phyloP scores from a whole-genome alignment of 2,329 filamentous ascomycete species.

The Alternaria alternata region DNA sequence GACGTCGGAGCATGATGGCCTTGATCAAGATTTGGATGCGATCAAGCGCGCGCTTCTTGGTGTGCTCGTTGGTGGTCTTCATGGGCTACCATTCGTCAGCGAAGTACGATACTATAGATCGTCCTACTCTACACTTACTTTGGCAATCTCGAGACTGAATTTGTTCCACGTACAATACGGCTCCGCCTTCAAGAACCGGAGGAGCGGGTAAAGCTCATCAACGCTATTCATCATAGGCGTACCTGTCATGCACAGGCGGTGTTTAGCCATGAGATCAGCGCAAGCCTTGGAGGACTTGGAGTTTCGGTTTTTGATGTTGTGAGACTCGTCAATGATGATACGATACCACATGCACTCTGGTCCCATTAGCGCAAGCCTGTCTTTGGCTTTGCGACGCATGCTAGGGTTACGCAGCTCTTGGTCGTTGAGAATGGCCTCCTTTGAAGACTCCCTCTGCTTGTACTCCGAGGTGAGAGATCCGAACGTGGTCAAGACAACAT shows the following conservation, averaged over 20 bases:
- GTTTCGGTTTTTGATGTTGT: constrained; percentile 78
- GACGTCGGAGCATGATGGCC: constrained; percentile 81
- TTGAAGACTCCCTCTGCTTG: constrained; percentile 65
- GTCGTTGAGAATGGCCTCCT: constrained; percentile 54
- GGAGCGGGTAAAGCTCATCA: constrained; percentile 77
- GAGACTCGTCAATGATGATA: constrained; percentile 80
- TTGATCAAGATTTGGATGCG: constrained; percentile 79
- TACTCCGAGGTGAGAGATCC: constrained; percentile 73
- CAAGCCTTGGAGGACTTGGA: constrained; percentile 70
- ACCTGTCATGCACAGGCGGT: constrained; percentile 79
- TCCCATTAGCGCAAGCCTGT: constrained; percentile 62
- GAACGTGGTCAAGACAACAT: constrained; percentile 82
- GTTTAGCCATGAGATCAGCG: constrained; percentile 64
- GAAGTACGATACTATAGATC: background rate
- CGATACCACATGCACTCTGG: constrained; percentile 65
- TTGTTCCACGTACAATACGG: constrained; percentile 73
- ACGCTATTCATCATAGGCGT: constrained; percentile 91
- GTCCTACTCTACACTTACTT: constrained; percentile 18
- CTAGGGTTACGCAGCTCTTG: constrained; percentile 51
- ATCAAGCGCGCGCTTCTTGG: constrained; percentile 65
- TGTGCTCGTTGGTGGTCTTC: constrained; percentile 50
- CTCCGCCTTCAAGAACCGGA: constrained; percentile 78
- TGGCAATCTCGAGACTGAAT: constrained; percentile 68
- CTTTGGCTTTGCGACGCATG: constrained; percentile 28
- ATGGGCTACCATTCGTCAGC: constrained; percentile 39